A percentile compares a stretch with the other conserved stretches of the same genome.
These are phyloP conservation scores for Corchorus capsularis DNA, from an alignment of 345 rosid genomes.

Conservation along the genomic window DNA sequence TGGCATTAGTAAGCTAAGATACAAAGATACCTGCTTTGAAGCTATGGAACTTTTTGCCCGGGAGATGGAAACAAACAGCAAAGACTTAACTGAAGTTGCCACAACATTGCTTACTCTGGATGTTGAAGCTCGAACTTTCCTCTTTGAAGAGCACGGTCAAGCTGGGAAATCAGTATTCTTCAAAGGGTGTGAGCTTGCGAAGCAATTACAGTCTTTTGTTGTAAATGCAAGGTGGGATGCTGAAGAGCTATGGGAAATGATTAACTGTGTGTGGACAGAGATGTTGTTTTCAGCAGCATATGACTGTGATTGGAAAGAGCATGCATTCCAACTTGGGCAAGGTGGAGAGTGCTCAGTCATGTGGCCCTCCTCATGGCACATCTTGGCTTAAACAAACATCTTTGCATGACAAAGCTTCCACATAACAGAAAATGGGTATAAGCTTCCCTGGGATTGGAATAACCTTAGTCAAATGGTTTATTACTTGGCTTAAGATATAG, in stretches of 20 bases:
- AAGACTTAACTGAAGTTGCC: not conserved
- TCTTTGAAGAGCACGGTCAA: not conserved
- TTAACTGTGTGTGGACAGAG: constrained; percentile 27
- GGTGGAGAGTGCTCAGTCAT: constrained; percentile 33
- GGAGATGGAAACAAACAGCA: too few species aligned
- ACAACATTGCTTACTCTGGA: not conserved
- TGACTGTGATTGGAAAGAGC: constrained; percentile 27
- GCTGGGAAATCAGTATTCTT: constrained; percentile 16
- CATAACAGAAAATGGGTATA: not conserved
- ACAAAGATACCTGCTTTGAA: constrained; percentile 16
- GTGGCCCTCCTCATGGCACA: constrained; percentile 28
- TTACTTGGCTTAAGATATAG: not conserved
- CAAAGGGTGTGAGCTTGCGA: constrained; percentile 10
- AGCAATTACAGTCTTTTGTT: not conserved
- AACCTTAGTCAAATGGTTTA: not conserved
- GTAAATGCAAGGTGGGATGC: not conserved
- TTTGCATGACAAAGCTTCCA: not conserved
- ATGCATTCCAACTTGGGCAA: constrained; percentile 24
- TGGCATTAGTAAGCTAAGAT: constrained; percentile 9
- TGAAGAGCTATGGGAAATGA: constrained; percentile 25
- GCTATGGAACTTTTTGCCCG: not conserved
- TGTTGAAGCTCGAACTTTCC: not conserved
- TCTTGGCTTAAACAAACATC: constrained; percentile 20
- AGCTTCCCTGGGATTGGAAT: not conserved
- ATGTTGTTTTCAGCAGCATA: constrained; percentile 25